Evolutionary conservation across 805 yeast genomes (phyloP).

Genomic region (Starmerella vitae): DNA sequence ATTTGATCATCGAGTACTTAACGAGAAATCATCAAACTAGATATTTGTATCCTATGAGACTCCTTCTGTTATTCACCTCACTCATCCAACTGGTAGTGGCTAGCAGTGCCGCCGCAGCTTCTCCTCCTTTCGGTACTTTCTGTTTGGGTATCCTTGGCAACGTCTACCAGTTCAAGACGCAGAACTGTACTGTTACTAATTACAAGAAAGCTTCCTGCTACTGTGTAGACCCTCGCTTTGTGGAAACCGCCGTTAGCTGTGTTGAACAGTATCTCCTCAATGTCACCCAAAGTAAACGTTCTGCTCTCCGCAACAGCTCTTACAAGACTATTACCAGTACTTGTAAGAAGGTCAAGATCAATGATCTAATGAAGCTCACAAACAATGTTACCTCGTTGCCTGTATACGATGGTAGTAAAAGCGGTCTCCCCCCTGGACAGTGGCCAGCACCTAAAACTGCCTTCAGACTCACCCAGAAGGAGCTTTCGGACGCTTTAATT

Average conservation of each 20-base stretch:
- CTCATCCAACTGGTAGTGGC: no score
- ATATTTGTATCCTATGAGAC: no score
- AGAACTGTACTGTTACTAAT: not conserved
- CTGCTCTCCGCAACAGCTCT: not conserved
- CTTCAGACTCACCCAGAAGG: slow-evolving; percentile 4
- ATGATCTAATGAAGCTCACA: not conserved
- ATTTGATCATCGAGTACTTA: no score
- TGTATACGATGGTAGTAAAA: slow-evolving; percentile 1
- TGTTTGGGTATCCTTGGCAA: slow-evolving; percentile 7
- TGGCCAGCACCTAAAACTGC: slow-evolving; percentile 13
- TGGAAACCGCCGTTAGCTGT: slow-evolving; percentile 8
- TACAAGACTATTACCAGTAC: slow-evolving; percentile 1
- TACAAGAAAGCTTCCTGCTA: slow-evolving; percentile 5
- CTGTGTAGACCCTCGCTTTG: slow-evolving; percentile 6
- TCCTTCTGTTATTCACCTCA: no score
- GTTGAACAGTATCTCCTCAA: slow-evolving; percentile 5
- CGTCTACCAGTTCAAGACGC: slow-evolving; percentile 4
- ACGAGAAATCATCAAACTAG: no score
- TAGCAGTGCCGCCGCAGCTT: no score
- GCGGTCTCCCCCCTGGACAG: not conserved
- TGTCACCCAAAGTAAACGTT: slow-evolving; percentile 1
- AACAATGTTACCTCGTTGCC: not conserved
- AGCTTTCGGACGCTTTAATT: slow-evolving; percentile 3
- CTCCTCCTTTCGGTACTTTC: slow-evolving; percentile 4
- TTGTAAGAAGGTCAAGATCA: slow-evolving; percentile 3